Conservation (phyloP, 345 rosid genomes). For the Heritiera littoralis region DNA sequence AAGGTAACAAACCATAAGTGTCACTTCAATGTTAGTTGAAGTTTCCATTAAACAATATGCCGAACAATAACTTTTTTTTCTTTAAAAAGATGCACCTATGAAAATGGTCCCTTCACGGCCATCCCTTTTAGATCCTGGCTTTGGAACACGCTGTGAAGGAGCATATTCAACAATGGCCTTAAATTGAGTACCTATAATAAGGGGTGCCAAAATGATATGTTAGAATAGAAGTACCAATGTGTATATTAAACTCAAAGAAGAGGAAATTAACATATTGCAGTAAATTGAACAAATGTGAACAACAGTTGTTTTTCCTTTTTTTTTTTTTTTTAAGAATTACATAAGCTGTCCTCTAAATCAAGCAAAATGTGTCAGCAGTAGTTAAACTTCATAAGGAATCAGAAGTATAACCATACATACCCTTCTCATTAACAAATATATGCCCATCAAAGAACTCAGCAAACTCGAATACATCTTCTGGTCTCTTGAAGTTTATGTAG, state of each 20-base stretch:
- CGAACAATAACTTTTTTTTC: neutral
- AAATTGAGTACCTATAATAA: slow-evolving; percentile 54
- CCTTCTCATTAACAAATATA: slow-evolving; percentile 74
- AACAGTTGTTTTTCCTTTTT: neutral
- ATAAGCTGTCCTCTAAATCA: neutral
- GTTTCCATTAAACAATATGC: neutral
- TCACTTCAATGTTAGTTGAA: neutral
- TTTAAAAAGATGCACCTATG: slow-evolving; percentile 34
- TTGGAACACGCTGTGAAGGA: slow-evolving; percentile 68
- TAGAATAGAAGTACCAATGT: neutral
- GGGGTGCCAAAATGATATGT: neutral
- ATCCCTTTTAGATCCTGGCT: slow-evolving; percentile 47
- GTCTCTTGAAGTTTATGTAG: slow-evolving; percentile 56
- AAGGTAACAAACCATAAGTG: neutral
- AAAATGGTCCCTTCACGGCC: slow-evolving; percentile 68
- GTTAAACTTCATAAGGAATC: slow-evolving; percentile 1
- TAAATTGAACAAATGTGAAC: neutral
- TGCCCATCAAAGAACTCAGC: slow-evolving; percentile 71
- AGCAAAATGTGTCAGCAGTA: neutral
- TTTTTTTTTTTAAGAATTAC: neutral
- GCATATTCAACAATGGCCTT: slow-evolving; percentile 73
- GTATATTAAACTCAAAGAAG: neutral
- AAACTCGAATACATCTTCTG: slow-evolving; percentile 67
- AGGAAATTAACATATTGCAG: neutral
- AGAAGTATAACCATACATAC: slow-evolving; percentile 32